Evolutionary conservation across 1,284 basidiomycete species (phyloP).

Genomic region (Malassezia pachydermatis): DNA sequence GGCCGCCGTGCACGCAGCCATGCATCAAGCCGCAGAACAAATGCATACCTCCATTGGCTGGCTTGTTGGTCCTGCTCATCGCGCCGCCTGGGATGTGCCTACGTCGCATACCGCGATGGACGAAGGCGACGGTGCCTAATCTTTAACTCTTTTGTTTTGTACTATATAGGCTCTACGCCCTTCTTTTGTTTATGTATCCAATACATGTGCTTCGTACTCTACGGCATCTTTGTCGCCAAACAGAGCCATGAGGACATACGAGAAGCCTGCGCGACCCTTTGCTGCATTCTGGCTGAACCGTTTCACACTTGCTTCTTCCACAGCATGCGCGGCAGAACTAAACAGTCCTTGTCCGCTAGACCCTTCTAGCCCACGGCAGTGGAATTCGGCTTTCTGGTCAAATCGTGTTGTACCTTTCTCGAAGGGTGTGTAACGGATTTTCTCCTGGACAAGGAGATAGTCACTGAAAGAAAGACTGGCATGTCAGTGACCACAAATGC

Average conservation of each 20-base stretch:
- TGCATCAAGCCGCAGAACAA: constrained; percentile 7
- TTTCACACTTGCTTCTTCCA: constrained; percentile 8
- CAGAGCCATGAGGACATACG: constrained; percentile 7
- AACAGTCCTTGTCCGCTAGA: background rate
- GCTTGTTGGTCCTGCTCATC: constrained; percentile 10
- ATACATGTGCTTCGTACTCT: constrained; percentile 2
- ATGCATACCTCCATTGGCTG: constrained; percentile 15
- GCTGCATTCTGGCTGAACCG: constrained; percentile 15
- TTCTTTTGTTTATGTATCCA: background rate
- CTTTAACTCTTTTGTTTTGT: too few relatives aligned
- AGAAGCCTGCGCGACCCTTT: constrained; percentile 12
- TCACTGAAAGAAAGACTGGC: constrained; percentile 10
- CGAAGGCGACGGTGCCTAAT: constrained; percentile 1
- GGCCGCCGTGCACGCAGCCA: constrained; percentile 4
- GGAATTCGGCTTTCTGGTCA: constrained; percentile 8
- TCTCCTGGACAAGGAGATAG: constrained; percentile 7
- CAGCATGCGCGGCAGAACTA: background rate
- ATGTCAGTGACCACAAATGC: background rate
- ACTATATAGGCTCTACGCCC: background rate
- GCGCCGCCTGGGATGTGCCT: background rate
- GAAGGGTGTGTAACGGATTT: constrained; percentile 7
- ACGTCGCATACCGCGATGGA: constrained; percentile 8
- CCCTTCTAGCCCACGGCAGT: constrained; percentile 10
- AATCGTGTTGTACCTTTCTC: constrained; percentile 2
- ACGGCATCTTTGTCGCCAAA: constrained; percentile 1